Evolutionary conservation across 129 eudicot species (phyloP).

Genomic region (Flaveria sonorensis): DNA sequence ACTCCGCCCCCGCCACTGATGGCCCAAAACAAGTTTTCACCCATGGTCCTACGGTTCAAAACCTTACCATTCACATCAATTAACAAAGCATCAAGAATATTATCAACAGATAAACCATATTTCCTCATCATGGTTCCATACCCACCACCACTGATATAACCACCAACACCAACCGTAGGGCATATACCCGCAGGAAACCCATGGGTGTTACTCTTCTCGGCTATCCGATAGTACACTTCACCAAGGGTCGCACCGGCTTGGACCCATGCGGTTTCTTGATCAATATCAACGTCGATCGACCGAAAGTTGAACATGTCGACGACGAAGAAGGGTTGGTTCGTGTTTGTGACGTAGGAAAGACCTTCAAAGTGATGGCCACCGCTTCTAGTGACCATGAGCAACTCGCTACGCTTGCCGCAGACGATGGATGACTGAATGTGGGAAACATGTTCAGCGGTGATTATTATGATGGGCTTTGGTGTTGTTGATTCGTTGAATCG

Average conservation of each 20-base stretch:
- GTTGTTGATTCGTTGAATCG: constrained; percentile 18
- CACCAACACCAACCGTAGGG: background rate
- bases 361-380: background rate
- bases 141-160: constrained; percentile 13
- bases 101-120: constrained; percentile 11
- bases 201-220: background rate
- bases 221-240: constrained; percentile 7
- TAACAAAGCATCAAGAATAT: background rate
- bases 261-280: constrained; percentile 1
- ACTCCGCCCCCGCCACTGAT: constrained; percentile 11
- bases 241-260: constrained; percentile 16
- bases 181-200: constrained; percentile 6
- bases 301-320: constrained; percentile 14
- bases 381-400: constrained; percentile 15
- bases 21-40: constrained; percentile 20
- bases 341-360: background rate
- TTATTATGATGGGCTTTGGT: background rate
- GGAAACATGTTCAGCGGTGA: constrained; percentile 3
- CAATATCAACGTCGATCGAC: background rate
- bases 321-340: constrained; percentile 3
- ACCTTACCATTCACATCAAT: constrained; percentile 1
- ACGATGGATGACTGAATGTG: constrained; percentile 16
- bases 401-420: background rate
- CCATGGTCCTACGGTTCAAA: background rate
- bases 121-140: constrained; percentile 10